Evolutionary conservation across 1,284 basidiomycete species (phyloP).

Genomic region (Ganoderma boninense): DNA sequence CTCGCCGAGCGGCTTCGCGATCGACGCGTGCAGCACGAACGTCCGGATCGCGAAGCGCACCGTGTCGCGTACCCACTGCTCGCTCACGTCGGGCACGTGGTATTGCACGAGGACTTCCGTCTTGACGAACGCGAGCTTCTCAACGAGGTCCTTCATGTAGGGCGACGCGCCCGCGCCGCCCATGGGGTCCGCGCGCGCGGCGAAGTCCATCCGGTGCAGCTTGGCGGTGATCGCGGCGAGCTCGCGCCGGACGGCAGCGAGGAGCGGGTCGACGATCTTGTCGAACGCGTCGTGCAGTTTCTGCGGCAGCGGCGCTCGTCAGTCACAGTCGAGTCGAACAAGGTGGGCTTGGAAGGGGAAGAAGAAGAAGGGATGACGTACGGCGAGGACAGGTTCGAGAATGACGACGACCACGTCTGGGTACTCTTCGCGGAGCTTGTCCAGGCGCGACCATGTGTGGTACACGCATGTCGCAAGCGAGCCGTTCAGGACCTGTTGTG

Average conservation of each 20-base stretch:
- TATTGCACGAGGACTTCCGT: conserved; percentile 78
- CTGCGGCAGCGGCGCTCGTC: conserved; percentile 46
- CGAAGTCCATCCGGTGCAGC: conserved; percentile 86
- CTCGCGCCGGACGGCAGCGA: conserved; percentile 81
- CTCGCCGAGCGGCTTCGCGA: conserved; percentile 88
- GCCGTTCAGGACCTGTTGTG: conserved; percentile 81
- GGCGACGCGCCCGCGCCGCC: conserved; percentile 72
- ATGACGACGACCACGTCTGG: conserved; percentile 65
- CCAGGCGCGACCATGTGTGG: conserved; percentile 77
- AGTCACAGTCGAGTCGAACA: background rate
- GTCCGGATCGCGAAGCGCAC: conserved; percentile 81
- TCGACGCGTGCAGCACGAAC: conserved; percentile 91
- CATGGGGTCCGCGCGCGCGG: conserved; percentile 68
- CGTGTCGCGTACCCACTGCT: conserved; percentile 74
- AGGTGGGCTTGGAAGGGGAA: background rate
- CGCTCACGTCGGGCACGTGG: conserved; percentile 71
- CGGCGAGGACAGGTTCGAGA: conserved; percentile 70
- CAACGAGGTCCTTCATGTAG: conserved; percentile 91
- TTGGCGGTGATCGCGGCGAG: conserved; percentile 79
- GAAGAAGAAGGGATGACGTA: conserved; percentile 40
- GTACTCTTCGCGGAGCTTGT: conserved; percentile 77
- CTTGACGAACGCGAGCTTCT: conserved; percentile 86
- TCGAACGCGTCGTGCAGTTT: conserved; percentile 67
- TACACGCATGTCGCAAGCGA: conserved; percentile 83
- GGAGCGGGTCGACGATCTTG: conserved; percentile 73